phyloP scores from a whole-genome alignment of 371 early-diverging fungal genomes.

The Phascolomyces articulosus region DNA sequence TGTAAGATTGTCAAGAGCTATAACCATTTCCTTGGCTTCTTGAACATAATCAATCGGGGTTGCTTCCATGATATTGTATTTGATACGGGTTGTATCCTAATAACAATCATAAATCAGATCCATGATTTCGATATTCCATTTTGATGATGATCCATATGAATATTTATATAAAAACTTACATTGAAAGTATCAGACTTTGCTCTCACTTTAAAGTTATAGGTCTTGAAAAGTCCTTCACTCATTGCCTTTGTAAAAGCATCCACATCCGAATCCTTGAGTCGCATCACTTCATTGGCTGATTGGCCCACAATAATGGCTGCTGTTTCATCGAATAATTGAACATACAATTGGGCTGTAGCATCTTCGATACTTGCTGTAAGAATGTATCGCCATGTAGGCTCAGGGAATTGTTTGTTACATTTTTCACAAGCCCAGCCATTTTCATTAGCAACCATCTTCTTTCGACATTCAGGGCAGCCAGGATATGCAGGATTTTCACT shows the following conservation, averaged over 20 bases:
- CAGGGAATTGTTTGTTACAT: slow-evolving; percentile 69
- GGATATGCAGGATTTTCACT: slow-evolving; percentile 78
- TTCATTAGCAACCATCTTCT: slow-evolving; percentile 78
- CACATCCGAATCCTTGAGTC: slow-evolving; percentile 50
- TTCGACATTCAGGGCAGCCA: slow-evolving; percentile 91
- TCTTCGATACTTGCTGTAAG: slow-evolving; percentile 76
- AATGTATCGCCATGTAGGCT: slow-evolving; percentile 85
- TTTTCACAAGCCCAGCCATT: slow-evolving; percentile 94
- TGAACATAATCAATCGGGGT: slow-evolving; percentile 64
- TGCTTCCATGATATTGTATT: slow-evolving; percentile 50
- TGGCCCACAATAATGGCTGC: slow-evolving; percentile 72
- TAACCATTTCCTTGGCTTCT: slow-evolving; percentile 56
- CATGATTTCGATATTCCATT: too few species aligned
- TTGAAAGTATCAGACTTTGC: slow-evolving; percentile 86
- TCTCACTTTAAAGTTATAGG: slow-evolving; percentile 72
- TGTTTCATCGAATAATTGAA: slow-evolving; percentile 86
- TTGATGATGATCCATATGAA: too few species aligned
- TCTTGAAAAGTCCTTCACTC: slow-evolving; percentile 63
- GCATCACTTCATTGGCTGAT: slow-evolving; percentile 71
- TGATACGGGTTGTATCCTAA: slow-evolving; percentile 66
- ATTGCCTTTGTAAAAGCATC: slow-evolving; percentile 46
- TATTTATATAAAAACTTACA: slow-evolving; percentile 44
- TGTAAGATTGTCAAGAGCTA: slow-evolving; percentile 43
- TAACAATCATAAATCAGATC: too few species aligned
- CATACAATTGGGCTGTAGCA: slow-evolving; percentile 80